Base-by-base conservation (phyloP, 225 moss, liverwort and hornwort genomes). In the Physcomitrellopsis africana region DNA sequence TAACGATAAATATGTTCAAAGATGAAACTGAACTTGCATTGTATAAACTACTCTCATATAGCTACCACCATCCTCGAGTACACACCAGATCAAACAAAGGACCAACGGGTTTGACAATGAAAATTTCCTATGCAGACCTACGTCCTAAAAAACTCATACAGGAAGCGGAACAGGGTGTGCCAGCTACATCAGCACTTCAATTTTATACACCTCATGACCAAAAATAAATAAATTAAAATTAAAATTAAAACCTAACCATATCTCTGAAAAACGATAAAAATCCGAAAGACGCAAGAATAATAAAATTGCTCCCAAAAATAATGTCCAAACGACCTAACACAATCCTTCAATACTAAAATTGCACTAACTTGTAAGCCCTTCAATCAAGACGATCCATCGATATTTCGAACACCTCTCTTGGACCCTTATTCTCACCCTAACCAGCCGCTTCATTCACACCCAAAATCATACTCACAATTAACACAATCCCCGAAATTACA, bases 81-180 rank as follows among this genome's bases (percentile, higher is more conserved):
- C 32, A 37, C 32, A 37, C 32, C 32, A 37, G 32, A 37, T 37
- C 32, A 37, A 37, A 37, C 32, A 37, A 37, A 37, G 32, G 32
- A 37, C 32, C 32, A 37, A 2, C 2, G 32, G 32, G 32, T 37
- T 37, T 5, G 7, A 37, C 32, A 37, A 37, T 37, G 32, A 76
- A 63, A 45, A 65, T 83, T 76, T 65, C 80, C 77, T 72, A 53
- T 42, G 13, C 57, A 69, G 42, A 67, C 41, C 32, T 37, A 24
- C 18, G 68, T 44, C 56, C 56, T 54, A 11, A 69, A 51, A 57
- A 47, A 32, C 9, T 43, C 23, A 64, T 37, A 60, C 20, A 57
- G n/a, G 41, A 59, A 13, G 4, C n/a, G n/a, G 7, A 57, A 63
- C 15, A 65, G 19, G 7, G 45, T 2, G 27, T 3, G 43, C 7